Evolutionary conservation across 441 rosid genomes (phyloP).

Genomic region (Metrosideros polymorpha): DNA sequence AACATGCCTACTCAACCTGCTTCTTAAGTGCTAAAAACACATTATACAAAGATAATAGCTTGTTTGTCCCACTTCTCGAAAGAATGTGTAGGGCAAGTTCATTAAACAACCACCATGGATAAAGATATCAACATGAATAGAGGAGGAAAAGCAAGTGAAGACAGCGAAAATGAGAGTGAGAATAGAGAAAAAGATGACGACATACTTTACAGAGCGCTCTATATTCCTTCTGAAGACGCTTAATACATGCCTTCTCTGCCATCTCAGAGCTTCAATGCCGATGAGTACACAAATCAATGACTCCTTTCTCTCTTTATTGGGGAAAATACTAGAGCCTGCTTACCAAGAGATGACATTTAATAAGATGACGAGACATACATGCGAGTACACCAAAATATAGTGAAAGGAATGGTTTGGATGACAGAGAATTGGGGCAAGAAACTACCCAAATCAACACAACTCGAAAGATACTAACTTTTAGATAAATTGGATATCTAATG

Average conservation of each 20-base stretch:
- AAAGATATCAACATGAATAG: background rate
- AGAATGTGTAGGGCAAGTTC: background rate
- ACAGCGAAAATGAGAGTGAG: background rate
- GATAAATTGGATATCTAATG: background rate
- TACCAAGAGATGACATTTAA: background rate
- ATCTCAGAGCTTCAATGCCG: conserved; percentile 17
- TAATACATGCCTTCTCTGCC: conserved; percentile 88
- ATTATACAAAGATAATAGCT: background rate
- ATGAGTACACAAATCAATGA: background rate
- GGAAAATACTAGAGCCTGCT: background rate
- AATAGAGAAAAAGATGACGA: background rate
- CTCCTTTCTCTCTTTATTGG: background rate
- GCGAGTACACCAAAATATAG: background rate
- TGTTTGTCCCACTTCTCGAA: background rate
- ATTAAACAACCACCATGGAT: background rate
- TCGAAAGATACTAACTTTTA: background rate
- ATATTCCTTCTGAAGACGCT: conserved; percentile 93
- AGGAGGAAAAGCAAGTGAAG: background rate
- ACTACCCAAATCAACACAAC: background rate
- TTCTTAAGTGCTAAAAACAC: background rate
- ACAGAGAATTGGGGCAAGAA: background rate
- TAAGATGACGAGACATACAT: background rate
- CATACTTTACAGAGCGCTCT: conserved; percentile 90
- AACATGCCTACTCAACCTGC: background rate
- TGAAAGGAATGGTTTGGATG: background rate